These are phyloP conservation scores for Begonia fuchsioides DNA, from an alignment of 306 rosid genomes.

Conservation along the genomic window DNA sequence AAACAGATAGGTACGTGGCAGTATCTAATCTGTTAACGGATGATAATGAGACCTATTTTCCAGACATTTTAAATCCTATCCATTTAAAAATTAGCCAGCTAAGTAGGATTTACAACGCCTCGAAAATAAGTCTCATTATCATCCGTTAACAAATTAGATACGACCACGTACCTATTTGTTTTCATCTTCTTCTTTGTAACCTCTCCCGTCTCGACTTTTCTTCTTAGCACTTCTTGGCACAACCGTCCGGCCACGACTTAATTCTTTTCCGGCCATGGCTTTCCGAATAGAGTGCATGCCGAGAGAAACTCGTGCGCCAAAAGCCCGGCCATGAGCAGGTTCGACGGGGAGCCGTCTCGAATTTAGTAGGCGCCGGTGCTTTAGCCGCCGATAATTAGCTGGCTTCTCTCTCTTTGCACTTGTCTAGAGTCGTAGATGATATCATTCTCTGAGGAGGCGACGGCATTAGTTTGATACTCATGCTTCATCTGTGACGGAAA, in stretches of 20 bases:
- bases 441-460: slow-evolving; percentile 74
- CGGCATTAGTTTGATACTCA: slow-evolving; percentile 97
- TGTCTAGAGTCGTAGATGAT: too few species aligned
- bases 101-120: slow-evolving; percentile 76
- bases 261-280: slow-evolving; percentile 31
- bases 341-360: slow-evolving; percentile 9
- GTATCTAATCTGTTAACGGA: slow-evolving; percentile 41
- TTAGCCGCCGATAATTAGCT: slow-evolving; percentile 21
- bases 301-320: slow-evolving; percentile 81
- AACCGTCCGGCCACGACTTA: not conserved
- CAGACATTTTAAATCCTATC: slow-evolving; percentile 75
- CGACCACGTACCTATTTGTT: slow-evolving; percentile 43
- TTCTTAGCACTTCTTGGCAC: not conserved
- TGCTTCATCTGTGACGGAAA: slow-evolving; percentile 51
- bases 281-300: slow-evolving; percentile 60
- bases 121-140: slow-evolving; percentile 43
- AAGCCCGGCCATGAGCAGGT: slow-evolving; percentile 62
- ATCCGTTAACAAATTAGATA: slow-evolving; percentile 37
- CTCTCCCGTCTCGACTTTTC: slow-evolving; percentile 18
- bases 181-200: too few species aligned
- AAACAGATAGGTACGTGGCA: slow-evolving; percentile 41
- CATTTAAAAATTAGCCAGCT: slow-evolving; percentile 51
- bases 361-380: slow-evolving; percentile 26
- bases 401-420: slow-evolving; percentile 56
- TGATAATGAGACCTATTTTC: slow-evolving; percentile 41